Evolutionary conservation across 1,139 yeast genomes (phyloP), one percentile per base, ranked within the genome.

Genomic region (Candida pseudoviswanathii): DNA sequence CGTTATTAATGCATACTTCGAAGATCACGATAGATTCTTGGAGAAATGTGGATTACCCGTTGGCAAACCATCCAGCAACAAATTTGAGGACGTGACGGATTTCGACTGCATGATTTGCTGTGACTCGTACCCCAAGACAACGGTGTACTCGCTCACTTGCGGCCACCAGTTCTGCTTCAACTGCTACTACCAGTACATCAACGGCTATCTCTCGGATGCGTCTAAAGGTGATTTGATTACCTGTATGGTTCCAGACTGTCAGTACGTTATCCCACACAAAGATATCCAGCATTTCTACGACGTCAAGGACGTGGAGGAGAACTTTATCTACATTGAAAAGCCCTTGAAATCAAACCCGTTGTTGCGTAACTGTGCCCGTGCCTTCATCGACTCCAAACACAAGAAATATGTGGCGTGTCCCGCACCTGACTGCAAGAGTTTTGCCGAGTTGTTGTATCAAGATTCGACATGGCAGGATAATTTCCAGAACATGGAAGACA

Each of bases 321-420:
- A 37, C 7, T 41, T 46, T n/a, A 44, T 54, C 10, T 31, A 43
- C 26, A 42, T 48, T 3, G 52, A 47, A 3, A 54, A 51, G 26
- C 43, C 46, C 3, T 31, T 54, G 25, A n/a, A 29, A 30, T 44
- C 41, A 21, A 55, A 56, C 38, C 55, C 52, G 9, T 63, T 67
- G 31, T 54, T 68, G 29, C 57, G 56, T 8, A 53, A 65, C 7
- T 60, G 66, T 30, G 76, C 85, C 2, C 80, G 77, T 51, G 66
- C 72, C 11, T 84, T 75, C 57, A 80, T 89, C 22, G 81, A 80
- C 41, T 57, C 66, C 1, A 75, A 78, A 49, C 78, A 78, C 51
- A 73, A 74, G 39, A 71, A 70, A 37, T 78, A 77, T 57, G 80
- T 79, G 56, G 86, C 94, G 87, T 94, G 99, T 65, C 97, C 97